Conservation (phyloP, 139 green algal species). For the Haematococcus lacustris region DNA sequence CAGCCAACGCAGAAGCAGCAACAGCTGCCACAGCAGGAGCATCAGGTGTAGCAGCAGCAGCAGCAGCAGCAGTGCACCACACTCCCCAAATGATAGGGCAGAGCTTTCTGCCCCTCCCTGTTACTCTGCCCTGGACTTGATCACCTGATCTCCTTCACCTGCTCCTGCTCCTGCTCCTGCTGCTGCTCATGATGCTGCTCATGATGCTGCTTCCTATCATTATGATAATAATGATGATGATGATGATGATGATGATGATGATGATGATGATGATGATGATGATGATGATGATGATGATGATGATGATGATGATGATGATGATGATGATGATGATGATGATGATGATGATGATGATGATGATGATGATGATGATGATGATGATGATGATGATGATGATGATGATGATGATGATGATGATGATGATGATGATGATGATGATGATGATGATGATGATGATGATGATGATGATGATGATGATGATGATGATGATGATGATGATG, state of each 20-base stretch:
- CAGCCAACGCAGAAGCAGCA: too few relatives aligned
- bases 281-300: conserved; percentile 3
- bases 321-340: conserved; percentile 4
- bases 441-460: conserved; percentile 4
- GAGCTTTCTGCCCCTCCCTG: too few relatives aligned
- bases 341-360: conserved; percentile 3
- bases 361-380: conserved; percentile 3
- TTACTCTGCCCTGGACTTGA: too few relatives aligned
- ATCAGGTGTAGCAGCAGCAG: too few relatives aligned
- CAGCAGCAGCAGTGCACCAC: too few relatives aligned
- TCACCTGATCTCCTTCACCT: too few relatives aligned
- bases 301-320: conserved; percentile 3
- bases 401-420: conserved; percentile 3
- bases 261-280: conserved; percentile 4
- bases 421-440: conserved; percentile 3
- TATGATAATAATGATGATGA: background rate
- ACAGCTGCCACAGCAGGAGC: too few relatives aligned
- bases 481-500: conserved; percentile 3
- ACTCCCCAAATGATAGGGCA: too few relatives aligned
- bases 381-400: conserved; percentile 4
- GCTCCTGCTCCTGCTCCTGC: too few relatives aligned
- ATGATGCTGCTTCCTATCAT: too few relatives aligned
- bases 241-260: conserved; percentile 4
- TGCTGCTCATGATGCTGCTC: too few relatives aligned
- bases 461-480: conserved; percentile 3